These are phyloP conservation scores for Diaporthe sp. DNA, from an alignment of 2,329 filamentous ascomycete genomes.

Conservation along the genomic window DNA sequence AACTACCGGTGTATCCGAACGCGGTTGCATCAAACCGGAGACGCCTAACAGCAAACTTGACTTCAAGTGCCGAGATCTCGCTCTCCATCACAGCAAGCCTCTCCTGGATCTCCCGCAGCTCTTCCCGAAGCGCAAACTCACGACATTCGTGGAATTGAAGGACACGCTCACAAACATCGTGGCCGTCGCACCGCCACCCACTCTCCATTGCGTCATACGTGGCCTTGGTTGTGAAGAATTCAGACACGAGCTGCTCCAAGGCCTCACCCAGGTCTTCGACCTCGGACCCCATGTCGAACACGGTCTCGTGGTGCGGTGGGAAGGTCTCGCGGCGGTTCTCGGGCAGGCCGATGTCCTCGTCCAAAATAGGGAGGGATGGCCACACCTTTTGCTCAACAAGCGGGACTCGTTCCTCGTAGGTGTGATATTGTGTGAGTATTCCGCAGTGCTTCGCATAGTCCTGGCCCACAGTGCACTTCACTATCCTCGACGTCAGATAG, in stretches of 20 bases:
- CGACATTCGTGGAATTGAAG: background rate
- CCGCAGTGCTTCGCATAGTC: background rate
- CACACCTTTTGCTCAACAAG: background rate
- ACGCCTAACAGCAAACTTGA: background rate
- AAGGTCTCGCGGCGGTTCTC: background rate
- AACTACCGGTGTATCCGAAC: background rate
- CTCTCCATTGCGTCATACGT: background rate
- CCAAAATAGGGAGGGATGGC: background rate
- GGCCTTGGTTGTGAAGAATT: background rate
- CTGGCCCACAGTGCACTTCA: background rate
- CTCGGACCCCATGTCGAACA: background rate
- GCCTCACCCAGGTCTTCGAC: background rate
- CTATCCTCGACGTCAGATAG: background rate
- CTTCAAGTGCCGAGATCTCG: background rate
- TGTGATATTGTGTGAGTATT: background rate
- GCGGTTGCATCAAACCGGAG: background rate
- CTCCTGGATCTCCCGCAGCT: background rate
- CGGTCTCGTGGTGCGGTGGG: background rate
- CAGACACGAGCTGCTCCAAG: background rate
- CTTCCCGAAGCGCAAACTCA: background rate
- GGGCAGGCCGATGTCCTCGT: background rate
- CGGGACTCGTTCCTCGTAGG: background rate
- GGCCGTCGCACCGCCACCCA: background rate
- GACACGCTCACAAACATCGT: background rate
- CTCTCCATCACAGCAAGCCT: background rate